phyloP scores from a whole-genome alignment of 2,329 filamentous ascomycete genomes.

The Monosporascus cannonballus region DNA sequence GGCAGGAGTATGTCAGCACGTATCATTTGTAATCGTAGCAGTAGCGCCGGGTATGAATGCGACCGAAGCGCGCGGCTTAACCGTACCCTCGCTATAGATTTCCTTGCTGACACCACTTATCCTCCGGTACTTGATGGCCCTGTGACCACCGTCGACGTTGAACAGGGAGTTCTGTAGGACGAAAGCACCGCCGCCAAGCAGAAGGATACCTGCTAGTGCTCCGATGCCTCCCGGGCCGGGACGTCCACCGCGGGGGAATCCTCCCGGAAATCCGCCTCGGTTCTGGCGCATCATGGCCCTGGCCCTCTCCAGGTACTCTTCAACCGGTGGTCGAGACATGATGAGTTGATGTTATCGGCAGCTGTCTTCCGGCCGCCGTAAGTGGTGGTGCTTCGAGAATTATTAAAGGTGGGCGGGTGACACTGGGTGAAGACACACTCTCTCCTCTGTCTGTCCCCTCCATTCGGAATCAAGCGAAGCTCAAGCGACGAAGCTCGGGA shows the following conservation, averaged over 20 bases:
- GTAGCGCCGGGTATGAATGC: too few relatives aligned
- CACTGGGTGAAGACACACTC: too few relatives aligned
- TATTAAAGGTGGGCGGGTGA: too few relatives aligned
- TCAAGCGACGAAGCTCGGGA: not conserved
- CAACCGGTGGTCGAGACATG: conserved; percentile 26
- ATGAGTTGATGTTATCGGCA: not conserved
- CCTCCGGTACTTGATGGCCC: conserved; percentile 97
- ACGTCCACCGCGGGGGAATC: conserved; percentile 37
- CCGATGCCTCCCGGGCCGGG: conserved; percentile 34
- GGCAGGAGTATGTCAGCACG: conserved; percentile 10
- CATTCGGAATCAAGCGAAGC: not conserved
- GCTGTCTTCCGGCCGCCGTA: not conserved
- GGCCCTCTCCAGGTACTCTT: conserved; percentile 21
- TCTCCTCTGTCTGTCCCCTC: not conserved
- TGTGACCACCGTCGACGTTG: conserved; percentile 95
- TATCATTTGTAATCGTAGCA: not conserved
- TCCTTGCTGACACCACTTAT: conserved; percentile 90
- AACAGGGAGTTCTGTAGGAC: conserved; percentile 57
- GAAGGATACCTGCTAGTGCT: conserved; percentile 33
- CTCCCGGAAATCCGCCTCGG: conserved; percentile 34
- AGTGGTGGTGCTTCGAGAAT: conserved; percentile 1
- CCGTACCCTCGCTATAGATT: conserved; percentile 86
- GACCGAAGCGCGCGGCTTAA: not conserved
- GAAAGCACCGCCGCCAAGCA: conserved; percentile 44
- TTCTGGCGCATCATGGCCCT: conserved; percentile 24